Evolutionary conservation across 768 basidiomycete species (phyloP), one percentile per base, ranked within the genome.

Genomic region (Cystobasidium tubakii): DNA sequence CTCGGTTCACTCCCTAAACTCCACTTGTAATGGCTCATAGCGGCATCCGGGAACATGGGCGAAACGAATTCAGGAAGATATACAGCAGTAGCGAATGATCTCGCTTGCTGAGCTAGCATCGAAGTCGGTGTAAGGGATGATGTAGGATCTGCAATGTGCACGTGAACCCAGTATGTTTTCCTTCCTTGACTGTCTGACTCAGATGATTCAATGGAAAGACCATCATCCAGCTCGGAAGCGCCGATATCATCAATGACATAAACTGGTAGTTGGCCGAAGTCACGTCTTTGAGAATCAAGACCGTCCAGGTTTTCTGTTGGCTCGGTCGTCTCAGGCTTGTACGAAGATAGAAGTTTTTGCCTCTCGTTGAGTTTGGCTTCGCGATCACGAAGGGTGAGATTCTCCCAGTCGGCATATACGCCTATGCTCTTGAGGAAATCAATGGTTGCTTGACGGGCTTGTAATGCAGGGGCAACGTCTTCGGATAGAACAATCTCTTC

Each of bases 111-210:
- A 0, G 89, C 84, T 1, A 92, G 79, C 6, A 82, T 76, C 79
- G 94, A 89, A 0, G 84, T 84, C 0, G 89, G 90, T 23, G 88
- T 88, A 29, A 99, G 84, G 62, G 89, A 76, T 13, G 88, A 83
- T 0, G 91, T 92, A 0, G 94, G 94, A 80, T 99, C 96, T 12
- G 96, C 94, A 71, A 99, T 85, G 79, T 98, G 96, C 29, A 89
- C 84, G 77, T 97, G 94, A 13, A 95, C 79, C 95, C 96, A 98
- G 55, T 82, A 79, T 23, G 81, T 84, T 19, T 84, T 85, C 1
- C 86, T 86, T 62, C 89, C 87, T 31, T 34, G 69, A 62, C 54
- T 39, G 55, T 71, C 69, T 3, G 54, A 12, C 1, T 73, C 55
- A 0, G 85, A 83, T 36, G 88, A 84, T n/a, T 95, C 90, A 34